Evolutionary conservation across 73 alveolate species (phyloP), one percentile per base, ranked within the genome.

Genomic region (Paramecium sonneborni): DNA sequence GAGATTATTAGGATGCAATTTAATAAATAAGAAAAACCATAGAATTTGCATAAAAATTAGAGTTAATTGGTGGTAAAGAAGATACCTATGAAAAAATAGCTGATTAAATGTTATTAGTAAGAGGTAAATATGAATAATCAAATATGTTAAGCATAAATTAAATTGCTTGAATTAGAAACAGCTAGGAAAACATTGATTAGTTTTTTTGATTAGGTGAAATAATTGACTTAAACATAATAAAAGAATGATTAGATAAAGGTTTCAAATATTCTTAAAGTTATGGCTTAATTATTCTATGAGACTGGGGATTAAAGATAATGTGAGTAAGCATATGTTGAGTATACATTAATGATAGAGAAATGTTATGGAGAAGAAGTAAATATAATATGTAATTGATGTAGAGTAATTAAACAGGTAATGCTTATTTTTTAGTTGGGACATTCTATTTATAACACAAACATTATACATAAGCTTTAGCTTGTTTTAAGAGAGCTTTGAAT

Each of bases 271-370:
- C 10, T 79, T 1, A 43, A 79, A 44, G 90, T 79, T n/a, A 43
- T 79, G 74, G 90, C 90, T 10, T 44, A 79, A 79, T 79, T 43
- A 18, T 79, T 79, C 18, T 79, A 79, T 79, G 41, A 44, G 41
- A 79, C 90, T 37, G 90, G 90, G 6, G 90, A 79, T 79, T 14
- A 79, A 34, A 79, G 55, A 79, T 30, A 79, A 10, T 79, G 90
- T 26, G 90, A 79, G 15, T 79, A 20, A 24, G 90, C 72, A 6
- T 79, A 79, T 46, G 76, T 79, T 21, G 74, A 79, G 14, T 79
- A 79, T 44, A 24, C 74, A 3, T 37, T 62, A 26, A 12, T 79
- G 69, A 79, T 79, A 20, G 90, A 79, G 12, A 41, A 38, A 79
- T 39, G 74, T 79, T 23, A 79, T 43, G 90, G 90, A 1, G 90